Evolutionary conservation across 805 yeast genomes (phyloP).

Genomic region (Candida ipomoeae): DNA sequence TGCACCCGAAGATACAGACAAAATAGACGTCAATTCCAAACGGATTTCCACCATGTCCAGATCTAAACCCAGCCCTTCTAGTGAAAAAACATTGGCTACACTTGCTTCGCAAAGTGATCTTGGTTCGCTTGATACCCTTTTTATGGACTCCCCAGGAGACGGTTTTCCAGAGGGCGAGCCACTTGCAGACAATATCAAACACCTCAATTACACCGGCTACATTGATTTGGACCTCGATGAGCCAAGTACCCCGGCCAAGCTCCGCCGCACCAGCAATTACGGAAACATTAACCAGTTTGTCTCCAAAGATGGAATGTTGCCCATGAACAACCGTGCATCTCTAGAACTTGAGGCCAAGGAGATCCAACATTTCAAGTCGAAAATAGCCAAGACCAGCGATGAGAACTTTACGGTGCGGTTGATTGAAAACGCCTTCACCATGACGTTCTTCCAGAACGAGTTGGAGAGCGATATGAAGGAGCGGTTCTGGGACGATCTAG

Average conservation of each 20-base stretch:
- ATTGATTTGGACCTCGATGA: slow-evolving; percentile 9
- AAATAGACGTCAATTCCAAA: background rate
- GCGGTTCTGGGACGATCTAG: slow-evolving; percentile 17
- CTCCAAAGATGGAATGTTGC: slow-evolving; percentile 9
- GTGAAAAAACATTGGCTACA: slow-evolving; percentile 14
- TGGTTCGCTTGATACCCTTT: slow-evolving; percentile 8
- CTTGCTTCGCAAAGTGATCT: slow-evolving; percentile 8
- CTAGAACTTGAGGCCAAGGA: slow-evolving; percentile 15
- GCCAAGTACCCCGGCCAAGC: slow-evolving; percentile 3
- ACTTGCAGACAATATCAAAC: background rate
- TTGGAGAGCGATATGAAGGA: background rate
- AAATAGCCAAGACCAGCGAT: background rate
- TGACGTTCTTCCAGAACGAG: slow-evolving; percentile 11
- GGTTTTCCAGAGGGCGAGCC: background rate
- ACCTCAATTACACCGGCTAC: slow-evolving; percentile 6
- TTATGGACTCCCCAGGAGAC: slow-evolving; percentile 7
- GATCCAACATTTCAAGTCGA: slow-evolving; percentile 5
- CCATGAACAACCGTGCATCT: slow-evolving; percentile 15
- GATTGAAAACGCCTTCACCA: slow-evolving; percentile 16
- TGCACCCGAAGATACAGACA: background rate
- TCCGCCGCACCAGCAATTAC: slow-evolving; percentile 15
- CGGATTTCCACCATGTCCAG: slow-evolving; percentile 6
- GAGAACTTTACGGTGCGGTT: slow-evolving; percentile 10
- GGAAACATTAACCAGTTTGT: slow-evolving; percentile 10
- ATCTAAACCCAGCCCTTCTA: slow-evolving; percentile 8